These are phyloP conservation scores for Phytophthora ohioensis DNA, from an alignment of 352 stramenopile species.

Conservation along the genomic window DNA sequence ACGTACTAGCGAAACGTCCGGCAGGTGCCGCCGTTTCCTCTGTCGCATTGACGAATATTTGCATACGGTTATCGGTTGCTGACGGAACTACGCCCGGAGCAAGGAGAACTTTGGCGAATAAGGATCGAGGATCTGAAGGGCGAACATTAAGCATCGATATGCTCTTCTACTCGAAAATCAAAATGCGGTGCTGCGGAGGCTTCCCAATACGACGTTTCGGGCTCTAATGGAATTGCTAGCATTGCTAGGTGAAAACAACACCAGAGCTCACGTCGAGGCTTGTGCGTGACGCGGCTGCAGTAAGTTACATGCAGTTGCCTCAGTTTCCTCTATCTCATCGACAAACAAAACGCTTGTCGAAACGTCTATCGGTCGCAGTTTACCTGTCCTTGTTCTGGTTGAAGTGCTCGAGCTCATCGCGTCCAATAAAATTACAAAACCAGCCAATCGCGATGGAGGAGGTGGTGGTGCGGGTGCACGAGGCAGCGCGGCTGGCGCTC, in stretches of 20 bases:
- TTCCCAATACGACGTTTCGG: no score
- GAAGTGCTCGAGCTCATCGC: background rate
- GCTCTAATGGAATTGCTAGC: no score
- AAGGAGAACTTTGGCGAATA: no score
- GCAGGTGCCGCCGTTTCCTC: conserved; percentile 3
- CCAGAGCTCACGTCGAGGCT: no score
- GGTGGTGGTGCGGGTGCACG: conserved; percentile 41
- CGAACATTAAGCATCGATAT: no score
- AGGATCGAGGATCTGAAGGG: no score
- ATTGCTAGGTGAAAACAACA: no score
- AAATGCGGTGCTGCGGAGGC: no score
- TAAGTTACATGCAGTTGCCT: conserved; percentile 6
- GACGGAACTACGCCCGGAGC: no score
- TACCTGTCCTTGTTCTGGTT: background rate
- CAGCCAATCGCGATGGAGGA: background rate
- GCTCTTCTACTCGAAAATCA: no score
- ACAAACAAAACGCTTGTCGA: background rate
- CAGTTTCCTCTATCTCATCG: conserved; percentile 6
- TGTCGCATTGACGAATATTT: no score
- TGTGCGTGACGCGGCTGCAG: background rate
- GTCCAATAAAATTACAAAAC: conserved; percentile 2
- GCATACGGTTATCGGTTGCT: no score
- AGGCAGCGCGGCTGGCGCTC: conserved; percentile 39
- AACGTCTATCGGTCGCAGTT: background rate
- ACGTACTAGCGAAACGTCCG: conserved; percentile 4